Evolutionary conservation across 768 basidiomycete species (phyloP).

Genomic region (Russula lepida): DNA sequence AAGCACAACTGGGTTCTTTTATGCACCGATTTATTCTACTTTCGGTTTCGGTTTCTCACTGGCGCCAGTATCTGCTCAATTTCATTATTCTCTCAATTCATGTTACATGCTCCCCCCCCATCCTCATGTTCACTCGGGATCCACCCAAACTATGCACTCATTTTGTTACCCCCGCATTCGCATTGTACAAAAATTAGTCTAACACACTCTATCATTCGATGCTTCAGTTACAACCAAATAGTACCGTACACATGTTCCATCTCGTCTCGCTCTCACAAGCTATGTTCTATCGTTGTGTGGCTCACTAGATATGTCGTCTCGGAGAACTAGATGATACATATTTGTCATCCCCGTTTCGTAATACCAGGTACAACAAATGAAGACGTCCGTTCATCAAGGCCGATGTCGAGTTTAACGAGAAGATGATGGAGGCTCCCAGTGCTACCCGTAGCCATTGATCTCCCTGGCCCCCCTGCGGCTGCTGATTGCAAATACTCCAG

Average conservation of each 20-base stretch:
- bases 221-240: constrained; percentile 17
- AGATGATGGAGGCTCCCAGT: constrained; percentile 19
- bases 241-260: constrained; percentile 3
- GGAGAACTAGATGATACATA: background rate
- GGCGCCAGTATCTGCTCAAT: constrained; percentile 17
- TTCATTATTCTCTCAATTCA: constrained; percentile 17
- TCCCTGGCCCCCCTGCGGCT: constrained; percentile 6
- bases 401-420: constrained; percentile 18
- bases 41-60: constrained; percentile 5
- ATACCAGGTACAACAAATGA: background rate
- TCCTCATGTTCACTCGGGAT: constrained; percentile 12
- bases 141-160: constrained; percentile 17
- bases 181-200: constrained; percentile 21
- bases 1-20: background rate
- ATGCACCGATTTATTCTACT: background rate
- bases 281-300: constrained; percentile 11
- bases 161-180: constrained; percentile 9
- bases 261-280: background rate
- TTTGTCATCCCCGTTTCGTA: background rate
- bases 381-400: constrained; percentile 5
- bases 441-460: constrained; percentile 13
- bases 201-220: constrained; percentile 7
- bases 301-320: constrained; percentile 16
- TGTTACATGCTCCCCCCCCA: background rate
- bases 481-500: constrained; percentile 20